A percentile compares a stretch with the other conserved stretches of the same genome.
phyloP scores from a whole-genome alignment of 495 filamentous ascomycete species.

The Daldinia bambusicola region DNA sequence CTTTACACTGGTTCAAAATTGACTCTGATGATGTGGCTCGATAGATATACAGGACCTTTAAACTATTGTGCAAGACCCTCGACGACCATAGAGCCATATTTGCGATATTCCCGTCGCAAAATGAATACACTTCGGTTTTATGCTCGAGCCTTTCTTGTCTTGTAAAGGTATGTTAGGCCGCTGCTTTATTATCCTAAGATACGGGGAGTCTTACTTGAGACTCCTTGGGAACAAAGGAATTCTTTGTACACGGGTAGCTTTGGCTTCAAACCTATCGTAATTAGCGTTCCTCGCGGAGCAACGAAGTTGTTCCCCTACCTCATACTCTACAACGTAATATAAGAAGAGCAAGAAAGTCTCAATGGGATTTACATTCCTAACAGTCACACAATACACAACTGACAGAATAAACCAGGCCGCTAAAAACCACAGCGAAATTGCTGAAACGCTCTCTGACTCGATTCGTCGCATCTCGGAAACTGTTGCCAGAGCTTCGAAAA shows the following conservation, averaged over 20 bases:
- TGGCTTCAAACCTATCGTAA: too few species aligned
- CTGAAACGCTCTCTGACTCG: constrained; percentile 12
- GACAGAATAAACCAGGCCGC: not conserved
- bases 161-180: constrained; percentile 8
- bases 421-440: constrained; percentile 18
- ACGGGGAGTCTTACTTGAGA: too few species aligned
- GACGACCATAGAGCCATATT: constrained; percentile 17
- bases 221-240: too few species aligned
- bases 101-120: constrained; percentile 20
- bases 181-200: too few species aligned
- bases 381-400: not conserved
- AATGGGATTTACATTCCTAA: too few species aligned
- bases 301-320: too few species aligned
- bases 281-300: too few species aligned
- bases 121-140: constrained; percentile 18
- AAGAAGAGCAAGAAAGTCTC: too few species aligned
- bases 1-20: too few species aligned
- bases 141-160: constrained; percentile 20
- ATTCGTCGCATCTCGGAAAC: constrained; percentile 8
- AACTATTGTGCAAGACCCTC: constrained; percentile 14
- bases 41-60: constrained; percentile 14
- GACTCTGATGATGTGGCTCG: not conserved
- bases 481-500: constrained; percentile 16
- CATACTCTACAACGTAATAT: too few species aligned
- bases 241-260: too few species aligned